A percentile compares a stretch with the other conserved stretches of the same genome.
Conservation (phyloP, 495 filamentous ascomycete genomes). For the Alectoria sarmentosa region DNA sequence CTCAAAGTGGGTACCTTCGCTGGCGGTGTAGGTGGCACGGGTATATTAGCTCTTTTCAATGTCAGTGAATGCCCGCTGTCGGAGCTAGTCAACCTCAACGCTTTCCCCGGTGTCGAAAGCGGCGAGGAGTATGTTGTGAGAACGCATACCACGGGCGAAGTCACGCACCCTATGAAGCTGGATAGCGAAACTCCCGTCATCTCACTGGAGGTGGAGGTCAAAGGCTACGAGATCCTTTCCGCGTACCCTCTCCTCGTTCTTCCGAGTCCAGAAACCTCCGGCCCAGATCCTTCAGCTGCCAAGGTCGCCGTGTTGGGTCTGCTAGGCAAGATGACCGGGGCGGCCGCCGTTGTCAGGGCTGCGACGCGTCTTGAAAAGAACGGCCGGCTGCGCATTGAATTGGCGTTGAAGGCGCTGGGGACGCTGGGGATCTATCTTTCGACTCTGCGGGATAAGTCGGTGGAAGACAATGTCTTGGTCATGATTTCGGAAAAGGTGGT, state of each 20-base stretch:
- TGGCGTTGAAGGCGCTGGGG: slow-evolving; percentile 74
- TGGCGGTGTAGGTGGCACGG: slow-evolving; percentile 57
- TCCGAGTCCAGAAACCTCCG: slow-evolving; percentile 8
- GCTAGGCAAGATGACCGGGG: slow-evolving; percentile 82
- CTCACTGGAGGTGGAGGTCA: slow-evolving; percentile 49
- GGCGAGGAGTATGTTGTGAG: slow-evolving; percentile 60
- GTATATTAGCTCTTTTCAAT: slow-evolving; percentile 83
- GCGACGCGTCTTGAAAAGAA: slow-evolving; percentile 50
- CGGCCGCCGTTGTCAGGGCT: slow-evolving; percentile 61
- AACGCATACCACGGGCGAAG: slow-evolving; percentile 58
- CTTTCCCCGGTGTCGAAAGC: slow-evolving; percentile 62
- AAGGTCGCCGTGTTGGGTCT: slow-evolving; percentile 69
- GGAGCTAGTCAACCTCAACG: slow-evolving; percentile 58
- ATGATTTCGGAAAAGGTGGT: slow-evolving; percentile 64
- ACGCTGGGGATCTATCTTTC: slow-evolving; percentile 68
- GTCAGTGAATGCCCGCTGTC: slow-evolving; percentile 48
- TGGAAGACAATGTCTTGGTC: slow-evolving; percentile 65
- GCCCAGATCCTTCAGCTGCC: slow-evolving; percentile 2
- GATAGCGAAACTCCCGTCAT: slow-evolving; percentile 34
- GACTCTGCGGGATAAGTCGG: slow-evolving; percentile 48
- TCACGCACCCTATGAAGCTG: slow-evolving; percentile 44
- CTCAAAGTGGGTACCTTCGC: slow-evolving; percentile 74
- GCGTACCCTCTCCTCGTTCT: slow-evolving; percentile 53
- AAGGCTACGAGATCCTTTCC: slow-evolving; percentile 77
- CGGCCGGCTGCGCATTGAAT: slow-evolving; percentile 54